These are phyloP conservation scores for Microbotryum saponariae DNA, from an alignment of 1,284 basidiomycete species.

Conservation along the genomic window DNA sequence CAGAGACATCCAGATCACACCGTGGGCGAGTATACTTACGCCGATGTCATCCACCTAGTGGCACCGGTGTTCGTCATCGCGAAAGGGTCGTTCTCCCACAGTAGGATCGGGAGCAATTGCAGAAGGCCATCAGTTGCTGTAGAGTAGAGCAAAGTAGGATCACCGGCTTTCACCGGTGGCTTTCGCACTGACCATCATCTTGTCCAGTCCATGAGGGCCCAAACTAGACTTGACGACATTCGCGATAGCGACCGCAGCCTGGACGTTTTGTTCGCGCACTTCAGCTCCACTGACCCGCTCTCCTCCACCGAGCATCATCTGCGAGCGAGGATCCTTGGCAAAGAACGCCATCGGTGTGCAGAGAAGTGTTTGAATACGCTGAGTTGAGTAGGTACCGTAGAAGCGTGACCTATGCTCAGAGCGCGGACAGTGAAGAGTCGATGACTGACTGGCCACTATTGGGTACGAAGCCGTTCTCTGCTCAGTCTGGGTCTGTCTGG, in stretches of 20 bases:
- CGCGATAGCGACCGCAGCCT: conserved; percentile 91
- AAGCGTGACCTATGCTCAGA: too few relatives aligned
- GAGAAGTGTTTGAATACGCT: too few relatives aligned
- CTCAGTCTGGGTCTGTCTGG: too few relatives aligned
- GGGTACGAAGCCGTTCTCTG: too few relatives aligned
- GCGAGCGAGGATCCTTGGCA: conserved; percentile 29
- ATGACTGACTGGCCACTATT: too few relatives aligned
- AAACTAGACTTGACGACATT: conserved; percentile 96
- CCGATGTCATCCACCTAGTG: conserved; percentile 90
- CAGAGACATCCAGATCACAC: not conserved
- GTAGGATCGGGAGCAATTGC: not conserved
- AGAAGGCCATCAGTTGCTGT: too few relatives aligned
- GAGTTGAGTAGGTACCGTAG: too few relatives aligned
- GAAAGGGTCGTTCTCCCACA: conserved; percentile 9
- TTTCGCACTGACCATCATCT: conserved; percentile 41
- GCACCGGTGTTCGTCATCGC: conserved; percentile 47
- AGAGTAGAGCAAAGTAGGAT: not conserved
- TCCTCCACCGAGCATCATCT: conserved; percentile 31
- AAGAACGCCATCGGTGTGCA: conserved; percentile 23
- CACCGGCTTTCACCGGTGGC: not conserved
- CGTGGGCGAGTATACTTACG: conserved; percentile 46
- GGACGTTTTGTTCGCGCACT: conserved; percentile 51
- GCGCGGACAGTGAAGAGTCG: too few relatives aligned
- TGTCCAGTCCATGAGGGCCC: conserved; percentile 85
- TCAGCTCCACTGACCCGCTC: conserved; percentile 28